Evolutionary conservation across 2,329 filamentous ascomycete species (phyloP).

Genomic region (Colletotrichum incanum): DNA sequence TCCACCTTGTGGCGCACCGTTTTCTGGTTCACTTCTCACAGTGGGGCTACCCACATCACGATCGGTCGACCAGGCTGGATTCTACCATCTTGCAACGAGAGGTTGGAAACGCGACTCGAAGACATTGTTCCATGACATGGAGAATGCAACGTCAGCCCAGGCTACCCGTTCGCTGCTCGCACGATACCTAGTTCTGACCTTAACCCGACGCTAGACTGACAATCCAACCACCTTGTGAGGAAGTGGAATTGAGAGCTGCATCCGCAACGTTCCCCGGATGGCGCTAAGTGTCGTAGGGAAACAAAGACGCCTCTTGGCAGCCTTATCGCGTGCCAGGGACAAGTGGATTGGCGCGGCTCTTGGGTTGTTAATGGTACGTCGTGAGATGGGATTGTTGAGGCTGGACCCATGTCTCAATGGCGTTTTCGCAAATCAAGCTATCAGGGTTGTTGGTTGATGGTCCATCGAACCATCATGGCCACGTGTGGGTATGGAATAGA

Average conservation of each 20-base stretch:
- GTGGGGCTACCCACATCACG: background rate
- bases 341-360: no score
- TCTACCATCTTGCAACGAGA: accelerated
- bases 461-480: background rate
- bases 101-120: background rate
- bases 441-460: background rate
- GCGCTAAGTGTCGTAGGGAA: background rate
- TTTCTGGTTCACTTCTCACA: background rate
- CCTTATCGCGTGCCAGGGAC: background rate
- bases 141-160: background rate
- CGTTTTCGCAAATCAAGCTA: background rate
- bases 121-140: accelerated
- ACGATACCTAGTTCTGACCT: background rate
- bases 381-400: background rate
- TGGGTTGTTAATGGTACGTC: background rate
- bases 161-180: no score
- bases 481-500: background rate
- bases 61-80: background rate
- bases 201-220: background rate
- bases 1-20: no score
- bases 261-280: background rate
- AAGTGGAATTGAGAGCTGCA: background rate
- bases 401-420: no score
- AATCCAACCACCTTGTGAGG: no score
- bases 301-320: background rate